Conservation (phyloP, 2,329 filamentous ascomycete species). For the Venturia aucupariae region DNA sequence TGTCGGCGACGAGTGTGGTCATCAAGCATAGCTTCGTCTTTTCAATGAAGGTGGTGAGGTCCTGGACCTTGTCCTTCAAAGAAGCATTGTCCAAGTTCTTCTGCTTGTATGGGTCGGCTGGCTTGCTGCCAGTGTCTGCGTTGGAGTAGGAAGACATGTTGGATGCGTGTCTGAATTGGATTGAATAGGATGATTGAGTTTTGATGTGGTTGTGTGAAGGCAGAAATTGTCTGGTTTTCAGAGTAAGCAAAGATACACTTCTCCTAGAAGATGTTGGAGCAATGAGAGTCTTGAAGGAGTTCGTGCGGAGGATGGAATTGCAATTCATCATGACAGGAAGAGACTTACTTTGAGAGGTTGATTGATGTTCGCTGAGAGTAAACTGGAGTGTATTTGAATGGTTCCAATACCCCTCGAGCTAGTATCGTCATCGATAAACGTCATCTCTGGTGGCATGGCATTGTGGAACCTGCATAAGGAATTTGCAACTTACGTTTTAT, state of each 20-base stretch:
- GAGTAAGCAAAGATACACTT: neutral
- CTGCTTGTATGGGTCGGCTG: conserved; percentile 66
- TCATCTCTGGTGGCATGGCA: neutral
- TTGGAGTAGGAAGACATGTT: conserved; percentile 26
- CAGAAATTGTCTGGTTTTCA: neutral
- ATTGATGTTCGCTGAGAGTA: neutral
- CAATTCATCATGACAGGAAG: neutral
- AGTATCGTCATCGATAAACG: neutral
- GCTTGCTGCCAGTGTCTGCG: conserved; percentile 30
- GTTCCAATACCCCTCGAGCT: neutral
- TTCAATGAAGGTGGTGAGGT: conserved; percentile 61
- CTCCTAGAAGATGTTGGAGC: neutral
- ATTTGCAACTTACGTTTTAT: neutral
- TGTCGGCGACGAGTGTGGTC: conserved; percentile 62
- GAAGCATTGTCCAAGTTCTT: conserved; percentile 56
- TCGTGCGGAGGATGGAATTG: neutral
- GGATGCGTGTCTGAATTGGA: neutral
- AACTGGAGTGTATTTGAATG: neutral
- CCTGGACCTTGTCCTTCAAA: conserved; percentile 66
- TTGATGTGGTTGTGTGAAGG: neutral
- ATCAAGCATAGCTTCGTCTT: conserved; percentile 80
- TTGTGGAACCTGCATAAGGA: conserved; percentile 1
- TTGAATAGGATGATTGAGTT: neutral
- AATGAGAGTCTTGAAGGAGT: neutral
- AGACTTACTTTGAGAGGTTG: neutral